phyloP scores from a whole-genome alignment of 805 yeast genomes.

The Monosporozyma aquatica region DNA sequence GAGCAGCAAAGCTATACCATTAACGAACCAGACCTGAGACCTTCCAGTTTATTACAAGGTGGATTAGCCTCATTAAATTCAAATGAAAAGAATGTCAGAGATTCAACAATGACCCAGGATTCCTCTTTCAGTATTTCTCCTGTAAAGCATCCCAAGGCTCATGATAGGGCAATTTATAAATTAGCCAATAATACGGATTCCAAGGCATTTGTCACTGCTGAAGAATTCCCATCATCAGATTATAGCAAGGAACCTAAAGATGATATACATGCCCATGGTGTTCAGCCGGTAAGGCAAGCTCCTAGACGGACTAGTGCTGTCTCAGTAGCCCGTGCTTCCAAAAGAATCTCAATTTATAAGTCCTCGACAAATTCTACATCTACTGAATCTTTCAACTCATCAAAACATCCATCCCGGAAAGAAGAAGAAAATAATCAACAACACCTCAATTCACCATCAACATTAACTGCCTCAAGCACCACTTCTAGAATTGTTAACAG shows the following conservation, averaged over 20 bases:
- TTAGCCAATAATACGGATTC: slow-evolving; percentile 23
- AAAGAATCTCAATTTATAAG: slow-evolving; percentile 1
- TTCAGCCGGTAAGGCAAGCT: not conserved
- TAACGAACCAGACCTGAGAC: slow-evolving; percentile 13
- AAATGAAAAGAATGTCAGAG: slow-evolving; percentile 9
- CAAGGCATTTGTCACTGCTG: slow-evolving; percentile 24
- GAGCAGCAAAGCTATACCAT: not conserved
- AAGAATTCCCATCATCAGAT: slow-evolving; percentile 12
- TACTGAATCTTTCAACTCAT: not conserved
- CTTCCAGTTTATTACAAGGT: slow-evolving; percentile 15
- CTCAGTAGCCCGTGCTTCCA: slow-evolving; percentile 3
- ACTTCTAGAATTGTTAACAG: not conserved
- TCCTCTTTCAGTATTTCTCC: slow-evolving; percentile 25
- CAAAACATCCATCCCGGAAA: not conserved
- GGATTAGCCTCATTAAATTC: slow-evolving; percentile 15
- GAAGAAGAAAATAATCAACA: not conserved
- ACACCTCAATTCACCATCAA: not conserved
- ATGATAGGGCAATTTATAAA: slow-evolving; percentile 12
- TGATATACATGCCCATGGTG: not conserved
- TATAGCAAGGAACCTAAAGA: not conserved
- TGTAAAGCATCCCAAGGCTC: slow-evolving; percentile 4
- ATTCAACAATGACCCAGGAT: slow-evolving; percentile 16
- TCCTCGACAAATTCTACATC: not conserved
- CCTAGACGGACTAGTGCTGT: not conserved
- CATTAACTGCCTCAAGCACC: not conserved